Percentiles rank a stretch among this genome's conserved stretches.
phyloP scores from a whole-genome alignment of 75 land plant genomes.

The Ceratopteris richardii region DNA sequence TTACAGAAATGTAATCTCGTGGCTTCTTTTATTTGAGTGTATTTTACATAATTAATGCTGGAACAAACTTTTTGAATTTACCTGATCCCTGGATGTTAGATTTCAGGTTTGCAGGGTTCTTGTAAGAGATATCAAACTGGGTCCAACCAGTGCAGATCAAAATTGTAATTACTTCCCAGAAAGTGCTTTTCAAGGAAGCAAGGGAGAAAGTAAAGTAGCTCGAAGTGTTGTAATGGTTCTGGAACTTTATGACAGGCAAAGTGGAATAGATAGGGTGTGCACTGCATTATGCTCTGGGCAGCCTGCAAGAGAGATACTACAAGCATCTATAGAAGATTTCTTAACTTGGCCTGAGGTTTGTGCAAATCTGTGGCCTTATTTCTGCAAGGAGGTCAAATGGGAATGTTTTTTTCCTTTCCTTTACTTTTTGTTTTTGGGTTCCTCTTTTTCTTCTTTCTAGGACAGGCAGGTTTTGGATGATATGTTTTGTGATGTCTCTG shows the following conservation, averaged over 20 bases:
- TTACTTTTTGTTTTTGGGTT: not conserved
- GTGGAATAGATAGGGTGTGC: slow-evolving; percentile 2
- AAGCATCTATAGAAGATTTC: slow-evolving; percentile 9
- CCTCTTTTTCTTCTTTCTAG: not conserved
- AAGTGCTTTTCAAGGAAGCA: too few species aligned
- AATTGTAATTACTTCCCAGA: too few species aligned
- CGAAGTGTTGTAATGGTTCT: not conserved
- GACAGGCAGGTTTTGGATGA: not conserved
- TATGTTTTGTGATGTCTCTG: too few species aligned
- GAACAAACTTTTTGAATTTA: too few species aligned
- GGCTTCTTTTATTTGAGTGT: too few species aligned
- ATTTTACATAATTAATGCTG: too few species aligned
- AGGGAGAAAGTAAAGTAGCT: not conserved
- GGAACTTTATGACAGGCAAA: slow-evolving; percentile 1
- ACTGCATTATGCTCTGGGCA: slow-evolving; percentile 6
- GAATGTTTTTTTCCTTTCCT: too few species aligned
- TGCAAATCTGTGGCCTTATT: not conserved
- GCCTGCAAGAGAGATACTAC: slow-evolving; percentile 14
- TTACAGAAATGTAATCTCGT: too few species aligned
- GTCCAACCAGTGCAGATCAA: not conserved
- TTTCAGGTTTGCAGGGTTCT: slow-evolving; percentile 20
- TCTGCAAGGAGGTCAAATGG: not conserved
- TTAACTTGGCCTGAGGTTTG: slow-evolving; percentile 21
- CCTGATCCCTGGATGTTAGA: too few species aligned
- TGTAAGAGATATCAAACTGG: slow-evolving; percentile 4